Conservation (phyloP, 805 yeast species). For the Candida boidinii region DNA sequence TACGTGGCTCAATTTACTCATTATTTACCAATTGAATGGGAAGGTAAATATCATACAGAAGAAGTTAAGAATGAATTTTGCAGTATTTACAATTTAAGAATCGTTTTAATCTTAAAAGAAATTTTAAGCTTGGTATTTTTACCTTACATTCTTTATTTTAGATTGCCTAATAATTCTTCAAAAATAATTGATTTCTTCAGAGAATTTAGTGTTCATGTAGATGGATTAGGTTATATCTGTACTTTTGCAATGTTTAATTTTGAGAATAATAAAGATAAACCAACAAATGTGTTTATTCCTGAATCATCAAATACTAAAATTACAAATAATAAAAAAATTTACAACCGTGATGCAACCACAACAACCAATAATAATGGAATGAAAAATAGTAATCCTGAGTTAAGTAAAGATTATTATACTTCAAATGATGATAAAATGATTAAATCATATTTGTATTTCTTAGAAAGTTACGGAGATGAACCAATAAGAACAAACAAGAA, state of each 20-base stretch:
- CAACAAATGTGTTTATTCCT: conserved; percentile 6
- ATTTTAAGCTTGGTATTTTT: conserved; percentile 73
- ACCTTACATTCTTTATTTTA: conserved; percentile 85
- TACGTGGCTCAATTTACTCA: conserved; percentile 85
- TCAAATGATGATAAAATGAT: conserved; percentile 82
- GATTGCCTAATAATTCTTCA: conserved; percentile 65
- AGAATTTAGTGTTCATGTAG: conserved; percentile 83
- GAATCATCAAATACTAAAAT: conserved; percentile 13
- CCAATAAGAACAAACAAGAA: conserved; percentile 19
- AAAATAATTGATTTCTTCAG: conserved; percentile 84
- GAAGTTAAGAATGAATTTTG: conserved; percentile 80
- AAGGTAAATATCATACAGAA: conserved; percentile 74
- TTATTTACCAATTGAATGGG: conserved; percentile 83
- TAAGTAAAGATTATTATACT: conserved; percentile 31
- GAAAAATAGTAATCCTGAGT: conserved; percentile 18
- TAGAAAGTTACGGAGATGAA: conserved; percentile 69
- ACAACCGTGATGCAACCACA: too few species aligned
- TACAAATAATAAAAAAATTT: conserved; percentile 6
- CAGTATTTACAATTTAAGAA: conserved; percentile 62
- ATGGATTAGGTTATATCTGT: conserved; percentile 92
- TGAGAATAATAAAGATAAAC: conserved; percentile 41
- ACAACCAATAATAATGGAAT: too few species aligned
- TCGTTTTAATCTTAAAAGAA: conserved; percentile 67
- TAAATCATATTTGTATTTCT: conserved; percentile 78
- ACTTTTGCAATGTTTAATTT: conserved; percentile 88